Conservation (phyloP, 1,284 basidiomycete species). For the Bondarzewia mesenterica region DNA sequence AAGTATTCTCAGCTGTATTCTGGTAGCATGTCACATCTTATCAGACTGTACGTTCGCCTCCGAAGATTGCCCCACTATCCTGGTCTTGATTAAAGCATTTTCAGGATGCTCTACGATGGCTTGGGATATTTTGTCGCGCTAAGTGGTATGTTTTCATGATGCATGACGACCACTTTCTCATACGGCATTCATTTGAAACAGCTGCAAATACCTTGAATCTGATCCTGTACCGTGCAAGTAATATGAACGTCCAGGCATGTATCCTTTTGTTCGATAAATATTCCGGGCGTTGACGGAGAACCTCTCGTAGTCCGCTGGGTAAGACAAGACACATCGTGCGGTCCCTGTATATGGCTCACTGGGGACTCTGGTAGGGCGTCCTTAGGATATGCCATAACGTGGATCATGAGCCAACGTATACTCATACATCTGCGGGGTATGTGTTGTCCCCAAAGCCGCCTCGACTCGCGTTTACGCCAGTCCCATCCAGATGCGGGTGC, state of each 20-base stretch:
- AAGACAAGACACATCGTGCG: neutral
- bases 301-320: constrained; percentile 14
- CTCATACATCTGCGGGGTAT: constrained; percentile 18
- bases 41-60: constrained; percentile 5
- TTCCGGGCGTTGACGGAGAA: no score
- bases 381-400: constrained; percentile 26
- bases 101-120: constrained; percentile 28
- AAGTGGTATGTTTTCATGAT: constrained; percentile 19
- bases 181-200: no score
- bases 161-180: no score
- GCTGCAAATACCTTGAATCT: constrained; percentile 1
- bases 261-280: no score
- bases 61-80: no score
- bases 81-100: no score
- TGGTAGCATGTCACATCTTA: constrained; percentile 6
- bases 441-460: neutral
- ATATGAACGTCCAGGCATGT: constrained; percentile 2
- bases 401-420: constrained; percentile 33
- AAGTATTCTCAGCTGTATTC: no score
- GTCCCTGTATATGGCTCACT: neutral
- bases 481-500: neutral
- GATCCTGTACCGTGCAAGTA: constrained; percentile 3
- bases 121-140: constrained; percentile 24
- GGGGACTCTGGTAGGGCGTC: constrained; percentile 20
- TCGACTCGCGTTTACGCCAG: neutral